These are phyloP conservation scores for Moesziomyces globuligerus DNA, from an alignment of 1,284 basidiomycete species.

Conservation along the genomic window DNA sequence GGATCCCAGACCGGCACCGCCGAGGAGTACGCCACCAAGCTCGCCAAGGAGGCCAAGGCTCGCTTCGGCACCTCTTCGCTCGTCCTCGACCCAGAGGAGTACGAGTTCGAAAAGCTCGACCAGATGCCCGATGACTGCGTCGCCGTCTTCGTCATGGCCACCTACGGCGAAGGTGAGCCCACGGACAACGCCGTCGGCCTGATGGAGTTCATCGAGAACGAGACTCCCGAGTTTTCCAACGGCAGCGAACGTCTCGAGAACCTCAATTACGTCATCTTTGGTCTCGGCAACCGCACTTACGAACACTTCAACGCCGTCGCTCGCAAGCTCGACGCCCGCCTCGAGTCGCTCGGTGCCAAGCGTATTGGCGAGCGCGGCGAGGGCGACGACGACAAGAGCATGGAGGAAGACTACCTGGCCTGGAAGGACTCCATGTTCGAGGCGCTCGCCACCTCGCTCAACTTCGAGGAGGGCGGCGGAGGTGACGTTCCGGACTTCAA, in stretches of 20 bases:
- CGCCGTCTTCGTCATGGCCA: slow-evolving; percentile 94
- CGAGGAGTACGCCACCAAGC: slow-evolving; percentile 65
- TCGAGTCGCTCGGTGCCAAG: slow-evolving; percentile 82
- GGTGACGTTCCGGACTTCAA: slow-evolving; percentile 94
- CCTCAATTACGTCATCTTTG: slow-evolving; percentile 94
- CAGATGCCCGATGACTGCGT: slow-evolving; percentile 84
- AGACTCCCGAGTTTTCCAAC: slow-evolving; percentile 84
- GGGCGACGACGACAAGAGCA: slow-evolving; percentile 98
- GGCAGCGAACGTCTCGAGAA: slow-evolving; percentile 81
- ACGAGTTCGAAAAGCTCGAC: slow-evolving; percentile 96
- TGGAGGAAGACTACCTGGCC: slow-evolving; percentile 99
- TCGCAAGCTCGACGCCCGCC: slow-evolving; percentile 79
- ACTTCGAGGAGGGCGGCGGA: slow-evolving; percentile 93
- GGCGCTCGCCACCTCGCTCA: slow-evolving; percentile 80
- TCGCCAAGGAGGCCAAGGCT: slow-evolving; percentile 66
- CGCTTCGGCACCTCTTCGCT: slow-evolving; percentile 65
- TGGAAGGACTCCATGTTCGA: slow-evolving; percentile 99
- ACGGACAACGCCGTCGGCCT: slow-evolving; percentile 97
- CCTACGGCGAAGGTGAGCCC: slow-evolving; percentile 98
- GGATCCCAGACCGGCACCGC: slow-evolving; percentile 66
- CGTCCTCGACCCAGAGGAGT: slow-evolving; percentile 69
- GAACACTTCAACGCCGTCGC: slow-evolving; percentile 87
- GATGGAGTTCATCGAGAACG: slow-evolving; percentile 89
- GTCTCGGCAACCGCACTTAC: slow-evolving; percentile 88
- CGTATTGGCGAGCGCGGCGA: slow-evolving; percentile 92